Evolutionary conservation across 306 rosid species (phyloP).

Genomic region (Luffa aegyptiaca): DNA sequence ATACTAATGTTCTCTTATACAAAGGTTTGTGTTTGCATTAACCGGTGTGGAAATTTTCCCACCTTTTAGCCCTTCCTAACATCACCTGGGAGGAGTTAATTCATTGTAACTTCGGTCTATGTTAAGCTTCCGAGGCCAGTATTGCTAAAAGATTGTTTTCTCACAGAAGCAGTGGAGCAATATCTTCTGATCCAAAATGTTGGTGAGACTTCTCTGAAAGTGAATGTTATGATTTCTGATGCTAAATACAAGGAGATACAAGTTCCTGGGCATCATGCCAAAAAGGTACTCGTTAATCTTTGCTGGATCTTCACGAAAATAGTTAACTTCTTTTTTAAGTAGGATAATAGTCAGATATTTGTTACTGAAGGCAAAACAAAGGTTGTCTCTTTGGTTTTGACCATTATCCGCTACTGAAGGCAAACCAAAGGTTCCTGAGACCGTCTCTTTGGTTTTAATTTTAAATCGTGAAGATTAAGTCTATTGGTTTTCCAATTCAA

Average conservation of each 20-base stretch:
- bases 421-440: neutral
- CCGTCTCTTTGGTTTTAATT: neutral
- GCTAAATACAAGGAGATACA: neutral
- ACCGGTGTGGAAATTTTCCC: neutral
- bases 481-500: neutral
- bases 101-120: neutral
- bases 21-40: neutral
- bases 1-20: neutral
- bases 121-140: neutral
- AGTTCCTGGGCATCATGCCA: neutral
- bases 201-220: constrained; percentile 13
- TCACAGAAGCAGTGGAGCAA: constrained; percentile 4
- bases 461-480: neutral
- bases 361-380: neutral
- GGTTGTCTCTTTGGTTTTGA: neutral
- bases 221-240: constrained; percentile 10
- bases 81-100: neutral
- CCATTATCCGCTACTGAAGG: neutral
- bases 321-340: neutral
- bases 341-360: neutral
- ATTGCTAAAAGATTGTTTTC: constrained; percentile 2
- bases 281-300: constrained; percentile 7
- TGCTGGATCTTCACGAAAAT: neutral
- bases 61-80: neutral
- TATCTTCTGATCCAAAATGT: constrained; percentile 17